These are phyloP conservation scores for Alliaria petiolata DNA, from an alignment of 345 rosid genomes.

Conservation along the genomic window DNA sequence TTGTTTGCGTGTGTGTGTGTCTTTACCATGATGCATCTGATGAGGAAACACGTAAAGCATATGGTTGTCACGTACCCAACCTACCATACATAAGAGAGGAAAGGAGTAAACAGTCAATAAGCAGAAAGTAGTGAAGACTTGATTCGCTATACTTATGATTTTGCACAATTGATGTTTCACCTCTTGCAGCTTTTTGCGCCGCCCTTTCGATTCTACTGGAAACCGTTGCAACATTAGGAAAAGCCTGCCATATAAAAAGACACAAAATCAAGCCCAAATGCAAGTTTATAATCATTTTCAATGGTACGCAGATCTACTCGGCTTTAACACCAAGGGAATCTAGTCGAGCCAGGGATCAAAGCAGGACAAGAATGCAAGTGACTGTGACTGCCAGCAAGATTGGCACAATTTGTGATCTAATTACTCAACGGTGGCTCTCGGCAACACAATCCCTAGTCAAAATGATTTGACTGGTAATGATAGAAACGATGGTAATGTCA, in stretches of 20 bases:
- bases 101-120: background rate
- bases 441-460: background rate
- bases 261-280: background rate
- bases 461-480: background rate
- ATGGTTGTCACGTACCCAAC: constrained; percentile 95
- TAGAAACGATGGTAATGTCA: background rate
- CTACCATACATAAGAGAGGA: constrained; percentile 41
- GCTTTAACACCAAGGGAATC: background rate
- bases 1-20: constrained; percentile 16
- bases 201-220: constrained; percentile 93
- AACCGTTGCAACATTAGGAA: constrained; percentile 91
- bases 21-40: constrained; percentile 84
- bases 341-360: constrained; percentile 5
- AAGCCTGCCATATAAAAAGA: constrained; percentile 50
- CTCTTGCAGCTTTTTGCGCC: constrained; percentile 92
- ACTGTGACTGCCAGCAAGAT: background rate
- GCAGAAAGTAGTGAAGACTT: background rate
- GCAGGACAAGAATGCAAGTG: constrained; percentile 5
- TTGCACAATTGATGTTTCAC: constrained; percentile 32
- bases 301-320: background rate
- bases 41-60: constrained; percentile 85
- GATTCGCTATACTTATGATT: background rate
- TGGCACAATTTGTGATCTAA: background rate
- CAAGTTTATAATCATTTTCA: background rate
- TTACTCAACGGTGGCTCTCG: background rate